phyloP scores from a whole-genome alignment of 495 filamentous ascomycete species.

The Aspergillus asperescens region DNA sequence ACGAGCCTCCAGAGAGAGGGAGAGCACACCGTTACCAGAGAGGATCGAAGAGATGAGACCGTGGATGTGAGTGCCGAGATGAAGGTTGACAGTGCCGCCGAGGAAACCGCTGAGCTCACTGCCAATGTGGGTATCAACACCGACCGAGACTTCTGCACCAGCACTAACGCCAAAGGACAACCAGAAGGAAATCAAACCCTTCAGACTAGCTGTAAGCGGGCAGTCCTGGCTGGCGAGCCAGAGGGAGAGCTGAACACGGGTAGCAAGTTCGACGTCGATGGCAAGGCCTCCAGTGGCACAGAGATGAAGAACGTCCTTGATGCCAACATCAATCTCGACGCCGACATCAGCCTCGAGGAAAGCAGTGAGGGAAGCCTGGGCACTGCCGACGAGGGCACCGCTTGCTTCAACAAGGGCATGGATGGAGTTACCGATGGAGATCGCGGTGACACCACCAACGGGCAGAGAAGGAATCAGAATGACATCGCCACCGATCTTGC shows the following conservation, averaged over 20 bases:
- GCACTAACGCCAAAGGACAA: constrained; percentile 31
- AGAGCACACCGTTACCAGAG: constrained; percentile 33
- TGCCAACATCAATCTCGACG: constrained; percentile 25
- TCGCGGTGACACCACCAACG: constrained; percentile 27
- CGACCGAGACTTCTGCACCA: constrained; percentile 25
- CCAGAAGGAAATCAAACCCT: constrained; percentile 42
- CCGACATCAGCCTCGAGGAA: constrained; percentile 33
- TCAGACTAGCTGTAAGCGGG: constrained; percentile 38
- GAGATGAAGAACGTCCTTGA: constrained; percentile 28
- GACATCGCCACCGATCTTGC: constrained; percentile 26
- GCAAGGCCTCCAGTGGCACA: constrained; percentile 34
- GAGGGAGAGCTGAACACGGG: constrained; percentile 31
- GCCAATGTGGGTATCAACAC: constrained; percentile 27
- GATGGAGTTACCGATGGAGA: constrained; percentile 37
- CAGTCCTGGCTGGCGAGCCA: constrained; percentile 39
- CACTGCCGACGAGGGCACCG: constrained; percentile 29
- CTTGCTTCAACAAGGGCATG: constrained; percentile 27
- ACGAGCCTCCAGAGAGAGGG: constrained; percentile 32
- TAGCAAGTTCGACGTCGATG: constrained; percentile 23
- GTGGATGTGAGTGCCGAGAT: constrained; percentile 33
- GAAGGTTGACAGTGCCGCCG: constrained; percentile 22
- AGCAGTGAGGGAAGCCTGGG: constrained; percentile 31
- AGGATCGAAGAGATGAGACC: constrained; percentile 32
- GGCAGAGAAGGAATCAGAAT: constrained; percentile 27
- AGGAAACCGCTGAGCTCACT: constrained; percentile 30